phyloP scores from a whole-genome alignment of 768 basidiomycete species.

The Mycena leptocephala region DNA sequence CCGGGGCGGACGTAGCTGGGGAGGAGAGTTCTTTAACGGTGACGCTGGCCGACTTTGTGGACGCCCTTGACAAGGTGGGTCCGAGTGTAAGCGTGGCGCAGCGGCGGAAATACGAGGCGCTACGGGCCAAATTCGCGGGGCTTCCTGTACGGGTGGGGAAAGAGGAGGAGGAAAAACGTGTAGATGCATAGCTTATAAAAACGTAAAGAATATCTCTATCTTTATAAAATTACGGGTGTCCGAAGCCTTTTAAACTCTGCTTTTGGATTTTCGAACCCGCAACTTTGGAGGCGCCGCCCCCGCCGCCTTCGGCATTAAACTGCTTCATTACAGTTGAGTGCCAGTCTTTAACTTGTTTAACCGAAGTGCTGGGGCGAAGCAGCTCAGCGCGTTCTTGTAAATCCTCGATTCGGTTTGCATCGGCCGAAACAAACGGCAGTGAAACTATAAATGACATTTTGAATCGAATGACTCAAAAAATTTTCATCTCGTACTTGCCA shows the following conservation, averaged over 20 bases:
- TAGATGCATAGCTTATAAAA: conserved; percentile 35
- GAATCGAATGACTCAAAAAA: conserved; percentile 5
- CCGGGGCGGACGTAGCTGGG: conserved; percentile 22
- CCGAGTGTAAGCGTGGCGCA: conserved; percentile 91
- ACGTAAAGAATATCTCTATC: neutral
- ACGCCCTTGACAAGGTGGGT: conserved; percentile 84
- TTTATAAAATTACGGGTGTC: too few species aligned
- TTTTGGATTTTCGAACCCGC: too few species aligned
- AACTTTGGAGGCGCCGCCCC: too few species aligned
- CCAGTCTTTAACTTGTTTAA: too few species aligned
- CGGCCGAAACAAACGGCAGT: conserved; percentile 4
- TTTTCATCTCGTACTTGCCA: conserved; percentile 35
- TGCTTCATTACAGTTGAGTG: too few species aligned
- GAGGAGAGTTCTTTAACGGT: conserved; percentile 62
- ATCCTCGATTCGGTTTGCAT: too few species aligned
- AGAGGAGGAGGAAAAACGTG: conserved; percentile 55
- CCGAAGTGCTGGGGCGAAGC: too few species aligned
- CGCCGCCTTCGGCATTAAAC: too few species aligned
- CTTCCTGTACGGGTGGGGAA: conserved; percentile 70
- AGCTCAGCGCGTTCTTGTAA: too few species aligned
- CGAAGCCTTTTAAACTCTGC: too few species aligned
- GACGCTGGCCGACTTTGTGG: conserved; percentile 75
- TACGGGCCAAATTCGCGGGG: conserved; percentile 90
- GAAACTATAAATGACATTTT: neutral
- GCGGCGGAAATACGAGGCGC: conserved; percentile 85